Conservation (phyloP, 176 grass and related monocot species). For the Tillandsia leiboldiana region DNA sequence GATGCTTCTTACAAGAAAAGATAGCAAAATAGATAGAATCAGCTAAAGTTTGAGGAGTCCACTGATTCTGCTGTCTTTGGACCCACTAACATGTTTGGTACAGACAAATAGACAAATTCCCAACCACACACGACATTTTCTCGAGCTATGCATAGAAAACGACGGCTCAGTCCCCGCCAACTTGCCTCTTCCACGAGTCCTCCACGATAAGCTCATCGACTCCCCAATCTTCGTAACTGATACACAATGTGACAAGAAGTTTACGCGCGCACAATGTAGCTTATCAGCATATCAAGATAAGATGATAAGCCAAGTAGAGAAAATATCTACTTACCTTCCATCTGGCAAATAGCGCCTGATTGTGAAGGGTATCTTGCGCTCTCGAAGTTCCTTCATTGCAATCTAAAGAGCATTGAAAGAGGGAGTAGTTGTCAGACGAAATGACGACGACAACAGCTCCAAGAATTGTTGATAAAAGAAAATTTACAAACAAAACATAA, state of each 20-base stretch:
- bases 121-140: not conserved
- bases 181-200: slow-evolving; percentile 75
- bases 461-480: not conserved
- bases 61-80: too few species aligned
- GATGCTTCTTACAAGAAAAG: too few species aligned
- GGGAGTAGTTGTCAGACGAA: not conserved
- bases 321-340: slow-evolving; percentile 41
- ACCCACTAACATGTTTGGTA: too few species aligned
- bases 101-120: too few species aligned
- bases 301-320: not conserved
- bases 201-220: slow-evolving; percentile 79
- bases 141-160: not conserved
- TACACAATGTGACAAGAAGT: slow-evolving; percentile 2
- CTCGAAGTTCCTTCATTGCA: slow-evolving; percentile 78
- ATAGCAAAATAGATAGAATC: too few species aligned
- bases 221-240: slow-evolving; percentile 75
- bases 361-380: slow-evolving; percentile 82
- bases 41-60: too few species aligned
- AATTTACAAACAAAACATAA: not conserved
- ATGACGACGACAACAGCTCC: not conserved
- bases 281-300: not conserved
- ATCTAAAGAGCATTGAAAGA: slow-evolving; percentile 37
- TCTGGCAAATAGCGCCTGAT: slow-evolving; percentile 77
- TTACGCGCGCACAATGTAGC: not conserved
- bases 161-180: slow-evolving; percentile 41